A percentile compares a stretch with the other conserved stretches of the same genome.
phyloP scores from a whole-genome alignment of 2,329 filamentous ascomycete genomes.

The Huntiella abstrusa region DNA sequence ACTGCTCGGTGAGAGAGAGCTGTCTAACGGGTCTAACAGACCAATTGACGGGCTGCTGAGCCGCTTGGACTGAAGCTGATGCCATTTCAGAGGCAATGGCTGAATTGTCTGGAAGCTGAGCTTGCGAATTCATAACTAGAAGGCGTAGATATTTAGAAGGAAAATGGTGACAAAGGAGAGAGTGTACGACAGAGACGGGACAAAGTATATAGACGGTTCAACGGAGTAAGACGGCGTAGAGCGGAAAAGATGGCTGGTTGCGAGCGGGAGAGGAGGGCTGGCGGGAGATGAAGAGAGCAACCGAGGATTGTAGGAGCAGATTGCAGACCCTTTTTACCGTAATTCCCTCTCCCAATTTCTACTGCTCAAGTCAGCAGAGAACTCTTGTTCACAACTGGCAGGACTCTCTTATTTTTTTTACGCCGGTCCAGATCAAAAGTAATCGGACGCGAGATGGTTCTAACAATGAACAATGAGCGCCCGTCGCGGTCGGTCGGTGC shows the following conservation, averaged over 20 bases:
- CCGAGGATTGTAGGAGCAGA: constrained; percentile 2
- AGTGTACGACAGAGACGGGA: no score
- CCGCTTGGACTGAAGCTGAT: not conserved
- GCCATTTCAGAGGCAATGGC: constrained; percentile 4
- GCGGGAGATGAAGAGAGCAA: not conserved
- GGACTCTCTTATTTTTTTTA: constrained; percentile 3
- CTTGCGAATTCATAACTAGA: constrained; percentile 1
- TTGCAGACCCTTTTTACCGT: not conserved
- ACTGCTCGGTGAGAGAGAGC: constrained; percentile 6
- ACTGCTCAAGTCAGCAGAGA: constrained; percentile 4
- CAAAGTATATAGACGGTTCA: no score
- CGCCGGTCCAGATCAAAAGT: constrained; percentile 8
- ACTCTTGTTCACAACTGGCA: not conserved
- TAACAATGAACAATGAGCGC: constrained; percentile 3
- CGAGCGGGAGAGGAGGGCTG: not conserved
- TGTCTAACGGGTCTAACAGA: not conserved
- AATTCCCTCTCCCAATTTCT: constrained; percentile 7
- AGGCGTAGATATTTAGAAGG: not conserved
- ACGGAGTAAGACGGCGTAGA: no score
- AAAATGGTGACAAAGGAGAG: no score
- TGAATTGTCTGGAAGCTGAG: not conserved
- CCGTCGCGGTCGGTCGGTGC: constrained; percentile 9
- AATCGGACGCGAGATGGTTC: constrained; percentile 8
- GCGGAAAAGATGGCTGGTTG: not conserved
- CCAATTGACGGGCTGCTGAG: not conserved